Base-by-base conservation (phyloP, 345 rosid species). In the Corchorus capsularis region DNA sequence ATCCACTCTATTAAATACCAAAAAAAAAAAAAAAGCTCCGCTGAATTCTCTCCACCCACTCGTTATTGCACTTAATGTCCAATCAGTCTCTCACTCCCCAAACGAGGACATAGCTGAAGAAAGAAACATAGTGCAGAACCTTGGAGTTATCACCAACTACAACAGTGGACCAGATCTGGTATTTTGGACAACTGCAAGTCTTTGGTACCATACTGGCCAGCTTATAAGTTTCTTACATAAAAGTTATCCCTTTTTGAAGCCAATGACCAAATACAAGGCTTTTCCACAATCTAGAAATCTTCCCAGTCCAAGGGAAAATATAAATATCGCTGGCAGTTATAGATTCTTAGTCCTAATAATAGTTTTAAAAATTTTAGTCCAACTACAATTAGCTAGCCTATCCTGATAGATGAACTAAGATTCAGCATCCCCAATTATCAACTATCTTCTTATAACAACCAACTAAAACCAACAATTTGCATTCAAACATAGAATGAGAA, bases 231-330 rank as follows among this genome's bases (percentile, higher is more conserved):
- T 9, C 27, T 41, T 63, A 37, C 4, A 19, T 63, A 39, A 59
- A 17, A 39, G 27, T 39, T 39, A 8, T 37, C 12, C 6, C 17
- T 37, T 8, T 63, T 37, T 13, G 49, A 39, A 37, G 12, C 22
- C 22, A 46, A 63, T 39, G 22, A n/a, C 69, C 69, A 8, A 39
- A 5, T 41, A 5, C 41, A 14, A 49, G 32, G 20, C 17, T 64
- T 62, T 63, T 41, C 69, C n/a, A 64, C 69, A 19, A 41, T 4
- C 69, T 41, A 64, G 34, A 64, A 64, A 32, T 41, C 52, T 32
- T 41, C 69, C 43, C 10, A 43, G 10, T 43, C 43, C 68, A 65
- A 7, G 20, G 71, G n/a, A 46, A 66, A 66, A 5, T 66, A 52
- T 20, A 66, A 66, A 5, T 66, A 52, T 20, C 53, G 12, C 20